Conservation (phyloP, 805 yeast species). For the Nakazawaea holstii region DNA sequence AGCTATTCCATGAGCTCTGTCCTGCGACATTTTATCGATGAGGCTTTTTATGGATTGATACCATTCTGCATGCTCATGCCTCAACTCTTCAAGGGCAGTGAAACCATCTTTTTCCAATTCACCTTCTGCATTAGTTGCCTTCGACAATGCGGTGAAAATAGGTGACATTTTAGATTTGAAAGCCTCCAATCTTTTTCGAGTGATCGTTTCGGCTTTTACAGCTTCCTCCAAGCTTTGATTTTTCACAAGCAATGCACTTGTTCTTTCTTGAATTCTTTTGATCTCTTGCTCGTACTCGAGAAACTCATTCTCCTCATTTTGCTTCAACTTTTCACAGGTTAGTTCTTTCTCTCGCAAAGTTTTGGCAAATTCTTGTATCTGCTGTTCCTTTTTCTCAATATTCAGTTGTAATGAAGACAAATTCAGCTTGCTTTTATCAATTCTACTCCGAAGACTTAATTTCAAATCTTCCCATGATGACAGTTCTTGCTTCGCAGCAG, state of each 20-base stretch:
- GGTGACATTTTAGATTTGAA: conserved; percentile 17
- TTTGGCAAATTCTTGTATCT: conserved; percentile 28
- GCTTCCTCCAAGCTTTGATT: conserved; percentile 27
- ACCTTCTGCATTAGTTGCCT: conserved; percentile 10
- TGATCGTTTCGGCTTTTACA: conserved; percentile 21
- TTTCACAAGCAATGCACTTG: conserved; percentile 21
- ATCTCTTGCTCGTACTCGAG: conserved; percentile 9
- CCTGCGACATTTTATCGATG: conserved; percentile 2
- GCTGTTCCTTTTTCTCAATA: conserved; percentile 27
- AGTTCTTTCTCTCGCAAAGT: conserved; percentile 21
- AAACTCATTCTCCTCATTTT: not conserved
- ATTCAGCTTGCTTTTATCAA: conserved; percentile 26
- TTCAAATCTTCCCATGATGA: conserved; percentile 36
- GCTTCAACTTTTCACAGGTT: conserved; percentile 8
- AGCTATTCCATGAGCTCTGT: conserved; percentile 5
- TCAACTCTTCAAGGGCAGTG: conserved; percentile 4
- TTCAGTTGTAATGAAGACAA: conserved; percentile 22
- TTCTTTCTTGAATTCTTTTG: conserved; percentile 17
- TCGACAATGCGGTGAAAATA: conserved; percentile 19
- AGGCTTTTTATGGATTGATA: conserved; percentile 1
- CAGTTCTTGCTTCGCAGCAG: conserved; percentile 33
- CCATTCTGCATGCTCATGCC: conserved; percentile 14
- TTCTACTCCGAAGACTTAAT: conserved; percentile 28
- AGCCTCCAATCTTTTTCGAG: conserved; percentile 21
- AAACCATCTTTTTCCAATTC: conserved; percentile 10